phyloP scores from a whole-genome alignment of 2,329 filamentous ascomycete species.

The Fusarium tanahbumbuense region DNA sequence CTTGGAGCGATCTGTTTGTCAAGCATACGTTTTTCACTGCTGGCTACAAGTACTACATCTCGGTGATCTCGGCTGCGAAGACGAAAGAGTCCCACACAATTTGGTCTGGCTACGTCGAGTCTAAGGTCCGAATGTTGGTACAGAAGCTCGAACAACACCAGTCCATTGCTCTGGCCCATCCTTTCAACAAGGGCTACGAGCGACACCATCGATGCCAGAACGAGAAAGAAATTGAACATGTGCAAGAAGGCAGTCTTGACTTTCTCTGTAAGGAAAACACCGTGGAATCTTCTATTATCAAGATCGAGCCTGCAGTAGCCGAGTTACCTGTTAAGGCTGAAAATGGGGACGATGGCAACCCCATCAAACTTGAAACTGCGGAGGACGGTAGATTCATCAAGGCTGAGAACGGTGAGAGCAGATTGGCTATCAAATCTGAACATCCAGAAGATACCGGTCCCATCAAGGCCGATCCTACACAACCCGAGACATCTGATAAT shows the following conservation, averaged over 20 bases:
- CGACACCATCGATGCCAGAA: conserved; percentile 77
- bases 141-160: conserved; percentile 83
- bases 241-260: conserved; percentile 64
- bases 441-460: conserved; percentile 49
- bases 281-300: conserved; percentile 51
- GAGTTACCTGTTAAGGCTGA: conserved; percentile 57
- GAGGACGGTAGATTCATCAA: conserved; percentile 38
- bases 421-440: conserved; percentile 5
- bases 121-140: conserved; percentile 88
- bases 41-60: conserved; percentile 96
- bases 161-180: conserved; percentile 84
- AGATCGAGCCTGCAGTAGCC: conserved; percentile 27
- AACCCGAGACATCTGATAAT: conserved; percentile 23
- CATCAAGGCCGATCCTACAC: conserved; percentile 27
- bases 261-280: conserved; percentile 56
- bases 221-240: conserved; percentile 63
- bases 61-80: conserved; percentile 83
- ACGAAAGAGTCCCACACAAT: conserved; percentile 85
- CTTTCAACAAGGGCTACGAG: conserved; percentile 93
- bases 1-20: conserved; percentile 89
- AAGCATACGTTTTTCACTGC: conserved; percentile 94
- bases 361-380: conserved; percentile 53
- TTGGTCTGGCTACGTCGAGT: conserved; percentile 94
- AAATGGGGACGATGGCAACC: conserved; percentile 55
- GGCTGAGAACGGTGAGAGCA: conserved; percentile 44